Base-by-base conservation (phyloP, 2,329 filamentous ascomycete species). In the Daldinia eschscholtzii region DNA sequence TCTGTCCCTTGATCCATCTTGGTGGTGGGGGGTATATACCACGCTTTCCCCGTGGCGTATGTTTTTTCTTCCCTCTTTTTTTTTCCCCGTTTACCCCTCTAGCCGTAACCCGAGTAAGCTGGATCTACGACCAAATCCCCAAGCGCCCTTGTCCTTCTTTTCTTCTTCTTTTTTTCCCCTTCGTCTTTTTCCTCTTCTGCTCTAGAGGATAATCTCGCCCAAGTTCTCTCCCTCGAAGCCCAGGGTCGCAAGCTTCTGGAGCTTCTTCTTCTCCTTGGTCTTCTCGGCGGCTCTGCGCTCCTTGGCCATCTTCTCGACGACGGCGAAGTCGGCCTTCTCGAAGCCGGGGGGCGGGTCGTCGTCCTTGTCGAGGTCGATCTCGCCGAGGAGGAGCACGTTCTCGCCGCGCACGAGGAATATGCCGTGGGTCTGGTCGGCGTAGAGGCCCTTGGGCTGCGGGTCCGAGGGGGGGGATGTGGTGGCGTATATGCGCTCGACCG, bases 341-440 rank as follows among this genome's bases (percentile, higher is more conserved):
- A 92, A 93, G 35, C 90, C 89, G 4, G 85, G 80, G 0, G 93
- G 93, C 13, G 93, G 86, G 65, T 97, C 91, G 80, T 99, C 96
- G 81, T 99, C 96, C 77, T 92, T 93, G 83, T 99, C 96, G 26
- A 99, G 88, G 79, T 99, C 96, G 76, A 99, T 97, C 81, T 98
- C 97, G 41, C 96, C 96, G 18, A 98, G 87, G 50, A 99, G 85
- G 58, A 97, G 86, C n/a, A 99, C 96, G 80, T 99, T 99, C 83
- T 99, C 96, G 73, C 96, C 96, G 66, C 96, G 88, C 52, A 99
- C 93, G 39, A 98, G 88, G 82, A 96, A 98, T 70, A 97, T 89
- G 57, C 96, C 96, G 65, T 93, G 89, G 10, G 89, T 86, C 67
- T 97, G 88, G 79, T 99, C 96, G 68, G 93, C 93, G 79, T 93